Base-by-base conservation (phyloP, 495 filamentous ascomycete genomes). In the Aspergillus steynii region DNA sequence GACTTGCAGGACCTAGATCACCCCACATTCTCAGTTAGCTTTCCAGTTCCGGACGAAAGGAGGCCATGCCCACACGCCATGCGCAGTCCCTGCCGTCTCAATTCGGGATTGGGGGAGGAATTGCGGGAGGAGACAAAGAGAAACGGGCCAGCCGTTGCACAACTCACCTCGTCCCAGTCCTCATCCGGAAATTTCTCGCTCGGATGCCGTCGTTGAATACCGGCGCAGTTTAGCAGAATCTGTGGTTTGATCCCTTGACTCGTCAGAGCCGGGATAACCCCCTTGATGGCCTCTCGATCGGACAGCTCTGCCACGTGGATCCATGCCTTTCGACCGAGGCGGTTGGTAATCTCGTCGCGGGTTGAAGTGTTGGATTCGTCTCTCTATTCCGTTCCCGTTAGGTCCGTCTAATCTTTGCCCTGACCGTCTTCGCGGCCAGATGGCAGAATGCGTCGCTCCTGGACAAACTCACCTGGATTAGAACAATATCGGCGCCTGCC, bases 191-290 rank as follows among this genome's bases (percentile, higher is more conserved):
- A 97, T 61, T 81, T 58, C 53, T 92, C 85, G 52, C 87, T 84
- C 0, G 93, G 84, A 67, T 96, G 90, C 10, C 93, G 82, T 31
- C 87, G 80, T 65, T 96, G 92, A 68, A 96, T 93, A 12, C 92
- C 92, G 4, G 90, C 92, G 74, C 88, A 91, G 78, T 93, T 96
- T 34, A 96, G 72, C 3, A 96, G 83, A 68, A 96, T 92, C 58
- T 69, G 96, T 90, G 72, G 64, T 14, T 73, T 76, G 58, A 90
- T 80, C 58, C 82, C 74, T 67, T 89, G 83, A 1, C 67, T 83
- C 64, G 86, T 71, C 26, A 91, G 74, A 20, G 95, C 76, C 1
- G 65, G 72, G 14, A 88, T 83, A 20, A 88, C 73, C 0, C 47
- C 28, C n/a, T 68, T 68, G 32, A 68, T 88, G 4, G 83, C 80